Evolutionary conservation across 202 grass and related monocot genomes (phyloP).

Genomic region (Eragrostis tef): DNA sequence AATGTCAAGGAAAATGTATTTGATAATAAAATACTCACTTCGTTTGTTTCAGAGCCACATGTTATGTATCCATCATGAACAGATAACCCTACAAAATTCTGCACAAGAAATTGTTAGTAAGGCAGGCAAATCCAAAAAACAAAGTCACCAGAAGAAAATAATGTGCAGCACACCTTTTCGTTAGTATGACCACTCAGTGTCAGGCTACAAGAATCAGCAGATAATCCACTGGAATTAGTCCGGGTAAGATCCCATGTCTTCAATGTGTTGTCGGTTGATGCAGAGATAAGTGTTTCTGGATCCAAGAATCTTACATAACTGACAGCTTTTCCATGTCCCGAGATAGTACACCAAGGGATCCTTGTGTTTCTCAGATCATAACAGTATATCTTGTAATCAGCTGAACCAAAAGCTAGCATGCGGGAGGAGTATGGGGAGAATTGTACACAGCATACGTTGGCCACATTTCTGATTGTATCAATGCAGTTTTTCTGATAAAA

Average conservation of each 20-base stretch:
- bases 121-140: constrained; percentile 25
- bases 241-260: constrained; percentile 94
- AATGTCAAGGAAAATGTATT: constrained; percentile 32
- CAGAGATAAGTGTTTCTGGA: constrained; percentile 77
- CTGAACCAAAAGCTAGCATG: constrained; percentile 84
- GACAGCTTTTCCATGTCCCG: constrained; percentile 90
- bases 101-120: constrained; percentile 53
- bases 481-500: constrained; percentile 68
- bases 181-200: constrained; percentile 88
- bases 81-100: constrained; percentile 99
- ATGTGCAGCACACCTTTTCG: constrained; percentile 53
- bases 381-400: constrained; percentile 93
- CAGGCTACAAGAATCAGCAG: constrained; percentile 65
- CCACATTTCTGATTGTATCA: constrained; percentile 81
- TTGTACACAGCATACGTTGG: constrained; percentile 95
- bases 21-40: constrained; percentile 64
- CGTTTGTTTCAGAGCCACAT: constrained; percentile 94
- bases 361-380: constrained; percentile 96
- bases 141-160: constrained; percentile 15
- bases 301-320: constrained; percentile 93
- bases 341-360: constrained; percentile 95
- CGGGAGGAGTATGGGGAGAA: constrained; percentile 85
- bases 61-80: constrained; percentile 90
- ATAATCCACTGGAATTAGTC: constrained; percentile 71
- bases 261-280: constrained; percentile 95